Base-by-base conservation (phyloP, 345 rosid genomes). In the Erucastrum elatum region DNA sequence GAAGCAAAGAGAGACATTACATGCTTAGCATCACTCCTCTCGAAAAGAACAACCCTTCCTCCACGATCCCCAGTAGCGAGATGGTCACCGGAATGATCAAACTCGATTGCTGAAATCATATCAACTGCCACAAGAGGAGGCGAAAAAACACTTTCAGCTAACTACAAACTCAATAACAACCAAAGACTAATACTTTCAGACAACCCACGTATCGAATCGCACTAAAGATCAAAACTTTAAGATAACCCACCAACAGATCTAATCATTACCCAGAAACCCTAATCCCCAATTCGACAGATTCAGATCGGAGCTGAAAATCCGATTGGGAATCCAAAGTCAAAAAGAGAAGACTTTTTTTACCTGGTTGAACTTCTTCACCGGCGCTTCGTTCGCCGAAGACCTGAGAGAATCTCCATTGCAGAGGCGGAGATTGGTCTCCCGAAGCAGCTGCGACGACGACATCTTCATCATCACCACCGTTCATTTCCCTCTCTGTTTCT, bases 351-450 rank as follows among this genome's bases (percentile, higher is more conserved):
- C 44, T 72, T 73, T 51, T 72, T 73, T 21, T 12, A 91, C 97
- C 97, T 87, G 93, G 98, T 81, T 95, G 99, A 25, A 95, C 96
- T 86, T 93, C 99, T 81, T 95, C 99, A 46, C 99, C 99, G 33
- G 91, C 99, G 46, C 94, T 82, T 53, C 97, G 93, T 77, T 95
- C 99, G 39, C 99, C 99, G 77, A 95, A 95, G 27, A 94, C 98
- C 89, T 94, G 98, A 70, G 98, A 87, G 86, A 94, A 95, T 87
- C 91, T 95, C 99, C 99, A 95, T 35, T 95, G 97, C 55, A 94
- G 80, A 74, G 92, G 86, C 84, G 46, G 72, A 58, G 86, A 85
- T 68, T 84, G 83, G 70, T 79, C 87, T 63, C 41, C 66, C 51
- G 80, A 29, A 74, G 75, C 75, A 75, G 72, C 80, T 75, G 68